Percentiles rank a stretch among this genome's conserved stretches.
These are phyloP conservation scores for Circinella minor DNA, from an alignment of 371 early-diverging fungal genomes.

Conservation along the genomic window DNA sequence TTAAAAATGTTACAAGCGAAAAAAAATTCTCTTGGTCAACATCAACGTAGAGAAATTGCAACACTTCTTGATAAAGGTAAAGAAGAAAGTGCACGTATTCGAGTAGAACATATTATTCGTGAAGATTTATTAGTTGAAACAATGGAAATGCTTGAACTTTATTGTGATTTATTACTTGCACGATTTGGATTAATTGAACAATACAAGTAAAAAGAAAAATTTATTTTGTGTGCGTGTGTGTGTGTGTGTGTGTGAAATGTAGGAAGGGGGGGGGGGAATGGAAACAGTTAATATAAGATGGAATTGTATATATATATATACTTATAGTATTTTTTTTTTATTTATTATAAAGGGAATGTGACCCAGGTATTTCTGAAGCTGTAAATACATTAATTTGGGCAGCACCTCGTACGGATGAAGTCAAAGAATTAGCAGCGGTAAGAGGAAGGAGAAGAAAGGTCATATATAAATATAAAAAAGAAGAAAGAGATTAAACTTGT, in stretches of 20 bases:
- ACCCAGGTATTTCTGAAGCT: slow-evolving; percentile 83
- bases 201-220: slow-evolving; percentile 62
- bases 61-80: slow-evolving; percentile 81
- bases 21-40: slow-evolving; percentile 75
- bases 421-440: slow-evolving; percentile 81
- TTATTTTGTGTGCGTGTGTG: not conserved
- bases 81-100: slow-evolving; percentile 84
- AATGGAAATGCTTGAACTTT: slow-evolving; percentile 89
- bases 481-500: too few relatives aligned
- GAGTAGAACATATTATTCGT: slow-evolving; percentile 92
- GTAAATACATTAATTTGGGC: slow-evolving; percentile 91
- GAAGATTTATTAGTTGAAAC: slow-evolving; percentile 92
- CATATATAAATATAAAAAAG: too few relatives aligned
- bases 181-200: slow-evolving; percentile 88
- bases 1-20: slow-evolving; percentile 90
- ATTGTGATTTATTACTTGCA: slow-evolving; percentile 86
- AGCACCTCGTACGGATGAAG: slow-evolving; percentile 78
- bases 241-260: too few relatives aligned
- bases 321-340: too few relatives aligned
- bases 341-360: slow-evolving; percentile 63
- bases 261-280: too few relatives aligned
- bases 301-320: too few relatives aligned
- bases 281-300: too few relatives aligned
- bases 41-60: slow-evolving; percentile 85
- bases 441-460: slow-evolving; percentile 3